Conservation (phyloP, 1,284 basidiomycete species). For the Ganoderma leucocontextum region DNA sequence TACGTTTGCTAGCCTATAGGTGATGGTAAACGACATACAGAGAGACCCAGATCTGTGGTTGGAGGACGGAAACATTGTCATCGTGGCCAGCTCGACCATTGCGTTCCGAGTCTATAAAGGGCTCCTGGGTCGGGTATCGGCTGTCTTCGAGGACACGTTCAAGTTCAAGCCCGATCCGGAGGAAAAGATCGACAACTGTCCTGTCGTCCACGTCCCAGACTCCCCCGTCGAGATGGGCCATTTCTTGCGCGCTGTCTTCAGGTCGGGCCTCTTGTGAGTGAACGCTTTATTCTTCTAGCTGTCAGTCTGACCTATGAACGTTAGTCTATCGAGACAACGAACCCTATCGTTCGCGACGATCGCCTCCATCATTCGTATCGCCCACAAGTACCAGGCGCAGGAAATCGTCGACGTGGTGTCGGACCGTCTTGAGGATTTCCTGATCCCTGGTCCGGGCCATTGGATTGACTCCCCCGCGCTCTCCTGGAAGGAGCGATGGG, state of each 20-base stretch:
- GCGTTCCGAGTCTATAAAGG: slow-evolving; percentile 17
- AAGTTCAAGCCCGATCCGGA: background rate
- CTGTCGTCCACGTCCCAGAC: slow-evolving; percentile 4
- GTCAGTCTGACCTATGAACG: background rate
- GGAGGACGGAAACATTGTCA: slow-evolving; percentile 13
- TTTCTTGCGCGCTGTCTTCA: slow-evolving; percentile 5
- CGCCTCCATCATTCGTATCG: slow-evolving; percentile 11
- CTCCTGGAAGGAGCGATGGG: slow-evolving; percentile 10
- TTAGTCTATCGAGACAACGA: background rate
- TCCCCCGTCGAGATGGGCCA: background rate
- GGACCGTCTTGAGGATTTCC: slow-evolving; percentile 7
- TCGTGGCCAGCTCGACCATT: slow-evolving; percentile 4
- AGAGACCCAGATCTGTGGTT: slow-evolving; percentile 4
- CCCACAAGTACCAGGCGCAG: slow-evolving; percentile 19
- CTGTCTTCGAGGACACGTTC: slow-evolving; percentile 9
- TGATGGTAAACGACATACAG: background rate
- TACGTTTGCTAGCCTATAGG: background rate
- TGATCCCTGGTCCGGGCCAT: background rate
- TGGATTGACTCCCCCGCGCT: slow-evolving; percentile 6
- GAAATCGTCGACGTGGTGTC: background rate
- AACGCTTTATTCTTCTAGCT: background rate
- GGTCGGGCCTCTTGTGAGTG: background rate
- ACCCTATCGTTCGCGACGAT: slow-evolving; percentile 1
- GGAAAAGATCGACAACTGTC: slow-evolving; percentile 9
- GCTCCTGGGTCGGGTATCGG: slow-evolving; percentile 1